Percentiles rank a stretch among this genome's conserved stretches.
These are phyloP conservation scores for Buxus sempervirens DNA, from an alignment of 164 flowering plant genomes.

Conservation along the genomic window DNA sequence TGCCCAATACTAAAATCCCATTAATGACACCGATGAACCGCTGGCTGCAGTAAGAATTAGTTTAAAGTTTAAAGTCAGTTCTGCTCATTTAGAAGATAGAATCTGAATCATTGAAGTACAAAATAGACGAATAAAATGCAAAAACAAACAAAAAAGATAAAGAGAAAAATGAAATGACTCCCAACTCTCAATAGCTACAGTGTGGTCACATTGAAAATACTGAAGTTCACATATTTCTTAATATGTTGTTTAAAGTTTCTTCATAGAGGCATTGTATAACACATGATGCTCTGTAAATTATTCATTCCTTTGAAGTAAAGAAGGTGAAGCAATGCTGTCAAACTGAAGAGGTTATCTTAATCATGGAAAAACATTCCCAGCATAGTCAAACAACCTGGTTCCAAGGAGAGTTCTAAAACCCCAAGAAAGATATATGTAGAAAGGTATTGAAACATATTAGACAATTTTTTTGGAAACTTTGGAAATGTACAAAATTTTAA, in stretches of 20 bases:
- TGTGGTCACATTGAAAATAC: background rate
- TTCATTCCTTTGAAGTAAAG: background rate
- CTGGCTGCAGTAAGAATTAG: constrained; percentile 50
- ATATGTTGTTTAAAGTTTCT: background rate
- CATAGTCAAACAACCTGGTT: no score
- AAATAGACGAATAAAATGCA: background rate
- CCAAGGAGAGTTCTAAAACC: no score
- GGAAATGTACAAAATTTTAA: no score
- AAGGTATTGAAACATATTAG: no score
- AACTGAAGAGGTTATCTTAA: background rate
- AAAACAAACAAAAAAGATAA: background rate
- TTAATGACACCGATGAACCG: constrained; percentile 78
- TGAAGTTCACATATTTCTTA: no score
- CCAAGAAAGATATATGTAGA: no score
- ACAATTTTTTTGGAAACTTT: no score
- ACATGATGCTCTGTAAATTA: background rate
- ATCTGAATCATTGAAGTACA: background rate
- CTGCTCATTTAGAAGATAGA: background rate
- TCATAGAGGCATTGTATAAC: background rate
- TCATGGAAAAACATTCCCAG: background rate
- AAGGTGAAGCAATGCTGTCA: background rate
- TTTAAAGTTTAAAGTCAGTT: constrained; percentile 11
- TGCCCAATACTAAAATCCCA: constrained; percentile 69
- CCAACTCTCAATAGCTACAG: background rate
- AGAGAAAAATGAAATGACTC: background rate